phyloP scores from a whole-genome alignment of 176 grass and related monocot species.

The Eragrostis nindensis region DNA sequence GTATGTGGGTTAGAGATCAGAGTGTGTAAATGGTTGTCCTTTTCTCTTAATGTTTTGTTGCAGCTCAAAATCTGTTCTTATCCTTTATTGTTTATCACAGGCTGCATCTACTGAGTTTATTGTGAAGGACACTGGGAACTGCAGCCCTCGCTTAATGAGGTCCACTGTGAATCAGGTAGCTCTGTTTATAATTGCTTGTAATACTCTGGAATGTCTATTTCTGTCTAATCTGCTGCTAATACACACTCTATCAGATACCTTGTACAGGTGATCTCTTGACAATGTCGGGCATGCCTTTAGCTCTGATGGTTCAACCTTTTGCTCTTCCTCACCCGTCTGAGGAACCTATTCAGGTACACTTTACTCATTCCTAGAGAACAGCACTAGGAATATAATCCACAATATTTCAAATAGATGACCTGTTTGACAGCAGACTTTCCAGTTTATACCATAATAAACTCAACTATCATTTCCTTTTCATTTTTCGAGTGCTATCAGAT shows the following conservation, averaged over 20 bases:
- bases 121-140: conserved; percentile 90
- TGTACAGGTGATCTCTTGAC: conserved; percentile 85
- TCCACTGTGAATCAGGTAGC: conserved; percentile 84
- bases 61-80: background rate
- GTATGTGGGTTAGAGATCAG: conserved; percentile 51
- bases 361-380: background rate
- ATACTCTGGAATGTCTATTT: conserved; percentile 6
- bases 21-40: background rate
- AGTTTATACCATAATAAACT: background rate
- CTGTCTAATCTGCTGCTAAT: conserved; percentile 41
- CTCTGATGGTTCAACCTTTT: conserved; percentile 91
- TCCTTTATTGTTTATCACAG: conserved; percentile 39
- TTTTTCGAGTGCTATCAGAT: background rate
- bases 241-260: conserved; percentile 68
- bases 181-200: background rate
- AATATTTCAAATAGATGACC: no score
- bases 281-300: conserved; percentile 80
- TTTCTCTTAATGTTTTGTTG: conserved; percentile 17
- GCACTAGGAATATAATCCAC: no score
- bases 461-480: background rate
- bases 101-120: conserved; percentile 79
- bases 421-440: background rate
- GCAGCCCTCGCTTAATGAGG: conserved; percentile 85
- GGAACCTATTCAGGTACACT: conserved; percentile 79
- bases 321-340: conserved; percentile 80